Evolutionary conservation across 768 basidiomycete genomes (phyloP).

Genomic region (Suillus subaureus): DNA sequence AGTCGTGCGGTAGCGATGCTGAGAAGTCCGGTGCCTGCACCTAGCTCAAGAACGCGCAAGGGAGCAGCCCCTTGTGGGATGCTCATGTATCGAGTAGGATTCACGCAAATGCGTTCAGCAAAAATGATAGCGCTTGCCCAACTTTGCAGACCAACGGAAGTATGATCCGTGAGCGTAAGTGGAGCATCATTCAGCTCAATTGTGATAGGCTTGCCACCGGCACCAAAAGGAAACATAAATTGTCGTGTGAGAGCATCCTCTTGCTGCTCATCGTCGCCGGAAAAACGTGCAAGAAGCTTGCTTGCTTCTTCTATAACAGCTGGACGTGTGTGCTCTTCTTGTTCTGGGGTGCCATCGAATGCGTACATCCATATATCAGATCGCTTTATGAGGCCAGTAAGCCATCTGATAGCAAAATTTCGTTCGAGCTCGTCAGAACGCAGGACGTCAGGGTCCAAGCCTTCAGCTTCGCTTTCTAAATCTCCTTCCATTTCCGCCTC

Average conservation of each 20-base stretch:
- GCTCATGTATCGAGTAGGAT: slow-evolving; percentile 41
- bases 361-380: slow-evolving; percentile 52
- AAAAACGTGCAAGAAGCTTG: slow-evolving; percentile 56
- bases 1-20: slow-evolving; percentile 66
- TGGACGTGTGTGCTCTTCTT: slow-evolving; percentile 44
- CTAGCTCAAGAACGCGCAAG: slow-evolving; percentile 72
- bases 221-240: slow-evolving; percentile 48
- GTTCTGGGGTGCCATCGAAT: slow-evolving; percentile 21
- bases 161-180: slow-evolving; percentile 65
- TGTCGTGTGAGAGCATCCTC: slow-evolving; percentile 49
- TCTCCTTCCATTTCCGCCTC: slow-evolving; percentile 45
- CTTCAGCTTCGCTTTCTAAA: slow-evolving; percentile 20
- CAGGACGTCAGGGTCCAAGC: slow-evolving; percentile 45
- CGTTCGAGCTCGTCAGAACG: slow-evolving; percentile 69
- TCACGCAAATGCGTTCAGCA: slow-evolving; percentile 58
- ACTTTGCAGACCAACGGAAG: slow-evolving; percentile 81
- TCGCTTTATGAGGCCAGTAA: slow-evolving; percentile 67
- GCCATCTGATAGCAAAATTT: slow-evolving; percentile 69
- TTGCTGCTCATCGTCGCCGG: slow-evolving; percentile 39
- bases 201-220: slow-evolving; percentile 28
- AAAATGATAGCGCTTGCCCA: slow-evolving; percentile 82
- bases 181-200: slow-evolving; percentile 74
- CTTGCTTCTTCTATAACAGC: slow-evolving; percentile 57
- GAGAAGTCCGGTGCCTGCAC: slow-evolving; percentile 84
- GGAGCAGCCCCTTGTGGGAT: slow-evolving; percentile 19